Evolutionary conservation across 2,329 filamentous ascomycete genomes (phyloP), one percentile per base, ranked within the genome.

Genomic region (Pseudocercospora fuligena): DNA sequence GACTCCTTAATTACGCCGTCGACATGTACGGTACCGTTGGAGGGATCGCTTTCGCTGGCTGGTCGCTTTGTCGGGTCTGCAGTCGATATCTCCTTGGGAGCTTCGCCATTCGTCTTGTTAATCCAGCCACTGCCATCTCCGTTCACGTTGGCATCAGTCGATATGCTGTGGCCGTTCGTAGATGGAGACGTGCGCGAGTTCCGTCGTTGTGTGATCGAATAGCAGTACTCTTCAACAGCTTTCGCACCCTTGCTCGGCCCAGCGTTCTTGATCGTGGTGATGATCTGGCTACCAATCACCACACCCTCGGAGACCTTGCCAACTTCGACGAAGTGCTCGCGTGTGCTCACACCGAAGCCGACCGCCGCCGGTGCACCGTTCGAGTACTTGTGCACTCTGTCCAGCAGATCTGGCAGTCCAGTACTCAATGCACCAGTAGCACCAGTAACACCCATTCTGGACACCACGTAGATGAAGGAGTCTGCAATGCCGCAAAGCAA

Each of bases 391-490:
- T 97, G 95, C 27, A 99, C 95, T 46, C 92, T 89, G 65, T 88
- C 87, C 65, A 99, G 84, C 43, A 99, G 87, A 60, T 91, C 89
- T 14, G 94, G 93, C 36, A 99, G 87, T 66, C 91, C 90, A 53
- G 89, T 85, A 79, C 92, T 97, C 75, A 99, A 82, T 27, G 89
- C 89, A 36, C 94, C 94, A 0, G 89, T 90, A 14, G 93, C 95
- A 74, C 95, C 95, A 9, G 95, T 99, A 64, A 98, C 94, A 74
- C 95, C 95, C 91, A 97, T 96, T 74, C 94, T 88, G 27, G 94
- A 98, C 64, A 99, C 95, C 68, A 99, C 94, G 79, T 99, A 99
- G 82, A 99, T 97, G 84, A 98, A 99, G 3, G 94, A 97, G 81
- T 98, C 94, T 76, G 95, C 95, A 70, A 99, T 94, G 79, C 92